phyloP scores from a whole-genome alignment of 148 eudicot genomes.

The Vaccinium darrowii region DNA sequence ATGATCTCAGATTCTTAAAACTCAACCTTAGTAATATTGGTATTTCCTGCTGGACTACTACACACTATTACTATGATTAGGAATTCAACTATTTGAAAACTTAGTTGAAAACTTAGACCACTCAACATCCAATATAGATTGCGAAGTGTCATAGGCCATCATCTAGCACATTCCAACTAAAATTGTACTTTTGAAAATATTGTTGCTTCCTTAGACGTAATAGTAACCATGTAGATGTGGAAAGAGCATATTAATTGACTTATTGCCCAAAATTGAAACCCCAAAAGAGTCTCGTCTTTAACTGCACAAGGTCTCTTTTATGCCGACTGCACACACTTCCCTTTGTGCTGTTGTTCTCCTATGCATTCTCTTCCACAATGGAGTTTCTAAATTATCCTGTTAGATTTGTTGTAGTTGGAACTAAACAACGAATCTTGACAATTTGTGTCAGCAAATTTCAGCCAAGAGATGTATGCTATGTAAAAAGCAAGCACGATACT shows the following conservation, averaged over 20 bases:
- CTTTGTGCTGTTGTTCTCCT: not conserved
- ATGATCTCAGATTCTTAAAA: not conserved
- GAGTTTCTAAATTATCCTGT: not conserved
- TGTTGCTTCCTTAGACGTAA: not conserved
- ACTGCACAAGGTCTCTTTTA: not conserved
- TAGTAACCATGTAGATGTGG: not conserved
- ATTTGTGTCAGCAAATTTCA: not conserved
- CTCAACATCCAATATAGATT: not conserved
- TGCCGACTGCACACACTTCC: not conserved
- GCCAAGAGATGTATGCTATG: not conserved
- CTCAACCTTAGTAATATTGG: not conserved
- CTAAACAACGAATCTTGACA: not conserved
- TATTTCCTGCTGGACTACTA: not conserved
- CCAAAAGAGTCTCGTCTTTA: not conserved
- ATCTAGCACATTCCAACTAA: not conserved
- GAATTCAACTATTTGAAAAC: not conserved
- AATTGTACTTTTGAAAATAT: not conserved
- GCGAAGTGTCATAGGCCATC: not conserved
- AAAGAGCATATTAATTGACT: not conserved
- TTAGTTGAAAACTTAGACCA: not conserved
- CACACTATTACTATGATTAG: not conserved
- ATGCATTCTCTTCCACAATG: not conserved
- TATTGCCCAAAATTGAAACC: not conserved
- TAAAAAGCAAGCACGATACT: not conserved
- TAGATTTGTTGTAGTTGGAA: not conserved